A percentile compares a stretch with the other conserved stretches of the same genome.
phyloP scores from a whole-genome alignment of 129 eudicot species.

The Heracleum sosnowskyi region DNA sequence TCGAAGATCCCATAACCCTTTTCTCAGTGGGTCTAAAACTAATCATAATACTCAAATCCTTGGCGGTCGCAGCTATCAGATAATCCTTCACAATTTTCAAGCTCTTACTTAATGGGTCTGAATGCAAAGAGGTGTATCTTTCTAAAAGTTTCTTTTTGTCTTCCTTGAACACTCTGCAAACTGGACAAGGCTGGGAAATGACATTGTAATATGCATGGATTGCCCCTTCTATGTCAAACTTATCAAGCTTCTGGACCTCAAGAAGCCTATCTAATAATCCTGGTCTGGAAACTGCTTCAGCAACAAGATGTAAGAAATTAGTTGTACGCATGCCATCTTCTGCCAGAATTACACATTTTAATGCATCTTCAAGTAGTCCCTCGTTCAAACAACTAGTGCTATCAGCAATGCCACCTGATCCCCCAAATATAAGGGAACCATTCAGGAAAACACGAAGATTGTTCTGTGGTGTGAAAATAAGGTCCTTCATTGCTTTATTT shows the following conservation, averaged over 20 bases:
- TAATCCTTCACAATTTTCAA: slow-evolving; percentile 67
- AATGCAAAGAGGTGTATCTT: slow-evolving; percentile 56
- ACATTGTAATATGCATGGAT: slow-evolving; percentile 91
- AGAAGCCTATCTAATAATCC: slow-evolving; percentile 64
- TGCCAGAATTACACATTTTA: slow-evolving; percentile 50
- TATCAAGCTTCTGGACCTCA: slow-evolving; percentile 81
- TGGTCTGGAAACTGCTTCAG: slow-evolving; percentile 52
- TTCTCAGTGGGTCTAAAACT: slow-evolving; percentile 55
- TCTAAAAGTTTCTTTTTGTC: slow-evolving; percentile 25
- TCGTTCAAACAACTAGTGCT: slow-evolving; percentile 29
- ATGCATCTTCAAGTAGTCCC: slow-evolving; percentile 50
- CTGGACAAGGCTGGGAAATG: slow-evolving; percentile 65
- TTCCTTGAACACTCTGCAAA: slow-evolving; percentile 45
- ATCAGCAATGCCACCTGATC: slow-evolving; percentile 64
- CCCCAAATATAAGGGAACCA: slow-evolving; percentile 73
- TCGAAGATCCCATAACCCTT: slow-evolving; percentile 37
- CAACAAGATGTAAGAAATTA: slow-evolving; percentile 54
- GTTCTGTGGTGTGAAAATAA: slow-evolving; percentile 73
- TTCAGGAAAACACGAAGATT: slow-evolving; percentile 87
- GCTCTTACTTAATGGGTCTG: slow-evolving; percentile 47
- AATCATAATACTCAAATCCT: slow-evolving; percentile 93
- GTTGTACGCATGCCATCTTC: slow-evolving; percentile 59
- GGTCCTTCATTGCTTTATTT: slow-evolving; percentile 61
- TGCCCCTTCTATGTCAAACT: slow-evolving; percentile 83
- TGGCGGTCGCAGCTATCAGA: slow-evolving; percentile 84